Evolutionary conservation across 1,139 yeast genomes (phyloP).

Genomic region (Magnusiomyces fungicola): DNA sequence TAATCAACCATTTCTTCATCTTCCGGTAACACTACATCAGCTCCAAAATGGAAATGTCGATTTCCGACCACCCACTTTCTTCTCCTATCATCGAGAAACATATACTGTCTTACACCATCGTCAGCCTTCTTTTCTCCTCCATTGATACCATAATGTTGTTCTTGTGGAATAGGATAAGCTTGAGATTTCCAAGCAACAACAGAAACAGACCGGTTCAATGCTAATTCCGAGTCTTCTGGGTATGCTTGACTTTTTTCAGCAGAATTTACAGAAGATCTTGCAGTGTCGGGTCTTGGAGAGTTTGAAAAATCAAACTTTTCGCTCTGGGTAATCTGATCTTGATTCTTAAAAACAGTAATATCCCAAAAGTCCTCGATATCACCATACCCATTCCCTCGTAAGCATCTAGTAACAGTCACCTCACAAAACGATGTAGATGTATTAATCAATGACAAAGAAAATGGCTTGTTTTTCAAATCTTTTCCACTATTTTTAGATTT

Average conservation of each 20-base stretch:
- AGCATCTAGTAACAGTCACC: conserved; percentile 1
- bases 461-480: neutral
- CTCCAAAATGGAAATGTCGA: conserved; percentile 5
- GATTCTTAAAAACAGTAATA: neutral
- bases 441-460: conserved; percentile 3
- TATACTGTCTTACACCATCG: conserved; percentile 3
- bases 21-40: neutral
- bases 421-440: conserved; percentile 5
- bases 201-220: too few relatives aligned
- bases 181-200: conserved; percentile 1
- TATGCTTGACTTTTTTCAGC: too few relatives aligned
- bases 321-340: neutral
- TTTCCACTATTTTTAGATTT: too few relatives aligned
- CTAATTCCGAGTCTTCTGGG: too few relatives aligned
- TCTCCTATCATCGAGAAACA: neutral
- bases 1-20: too few relatives aligned
- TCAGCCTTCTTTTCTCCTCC: neutral
- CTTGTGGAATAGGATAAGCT: neutral
- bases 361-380: conserved; percentile 4
- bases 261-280: too few relatives aligned
- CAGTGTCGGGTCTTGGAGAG: neutral
- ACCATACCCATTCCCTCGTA: neutral
- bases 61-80: conserved; percentile 15
- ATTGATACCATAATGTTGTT: neutral
- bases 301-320: conserved; percentile 2